Percentiles rank a stretch among this genome's conserved stretches.
Evolutionary conservation across 352 stramenopile species (phyloP).

Genomic region (Albugo candida): DNA sequence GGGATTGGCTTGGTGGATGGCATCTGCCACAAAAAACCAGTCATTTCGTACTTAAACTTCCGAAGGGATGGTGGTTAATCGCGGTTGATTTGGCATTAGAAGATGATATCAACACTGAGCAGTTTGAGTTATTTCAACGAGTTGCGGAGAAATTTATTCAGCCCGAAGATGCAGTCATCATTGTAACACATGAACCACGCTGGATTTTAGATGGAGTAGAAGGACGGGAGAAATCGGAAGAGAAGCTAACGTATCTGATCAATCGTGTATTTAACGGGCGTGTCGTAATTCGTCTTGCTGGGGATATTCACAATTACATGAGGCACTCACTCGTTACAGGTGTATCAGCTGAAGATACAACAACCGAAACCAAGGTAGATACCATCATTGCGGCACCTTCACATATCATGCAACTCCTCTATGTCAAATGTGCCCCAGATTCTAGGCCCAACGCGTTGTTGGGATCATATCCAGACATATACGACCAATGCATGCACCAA

Average conservation of each 20-base stretch:
- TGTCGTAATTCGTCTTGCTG: slow-evolving; percentile 62
- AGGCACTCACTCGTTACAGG: slow-evolving; percentile 44
- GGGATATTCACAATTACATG: slow-evolving; percentile 89
- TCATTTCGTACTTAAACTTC: slow-evolving; percentile 83
- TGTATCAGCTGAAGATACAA: not conserved
- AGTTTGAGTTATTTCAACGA: slow-evolving; percentile 83
- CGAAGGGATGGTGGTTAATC: slow-evolving; percentile 84
- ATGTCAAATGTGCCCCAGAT: slow-evolving; percentile 1
- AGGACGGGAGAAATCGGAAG: slow-evolving; percentile 37
- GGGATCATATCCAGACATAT: too few species aligned
- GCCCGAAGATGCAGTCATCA: slow-evolving; percentile 70
- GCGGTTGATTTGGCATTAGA: slow-evolving; percentile 81
- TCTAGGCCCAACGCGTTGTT: slow-evolving; percentile 4
- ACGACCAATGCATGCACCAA: slow-evolving; percentile 75
- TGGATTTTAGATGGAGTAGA: slow-evolving; percentile 85
- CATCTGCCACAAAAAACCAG: slow-evolving; percentile 81
- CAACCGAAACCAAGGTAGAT: too few species aligned
- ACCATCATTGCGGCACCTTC: too few species aligned
- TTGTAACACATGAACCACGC: slow-evolving; percentile 82
- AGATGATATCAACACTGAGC: slow-evolving; percentile 85
- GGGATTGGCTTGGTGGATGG: slow-evolving; percentile 86
- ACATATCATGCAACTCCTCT: too few species aligned
- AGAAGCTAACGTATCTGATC: slow-evolving; percentile 65
- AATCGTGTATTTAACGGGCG: slow-evolving; percentile 47
- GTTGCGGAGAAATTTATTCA: slow-evolving; percentile 59